Base-by-base conservation (phyloP, 768 basidiomycete species). In the Trametes meyenii region DNA sequence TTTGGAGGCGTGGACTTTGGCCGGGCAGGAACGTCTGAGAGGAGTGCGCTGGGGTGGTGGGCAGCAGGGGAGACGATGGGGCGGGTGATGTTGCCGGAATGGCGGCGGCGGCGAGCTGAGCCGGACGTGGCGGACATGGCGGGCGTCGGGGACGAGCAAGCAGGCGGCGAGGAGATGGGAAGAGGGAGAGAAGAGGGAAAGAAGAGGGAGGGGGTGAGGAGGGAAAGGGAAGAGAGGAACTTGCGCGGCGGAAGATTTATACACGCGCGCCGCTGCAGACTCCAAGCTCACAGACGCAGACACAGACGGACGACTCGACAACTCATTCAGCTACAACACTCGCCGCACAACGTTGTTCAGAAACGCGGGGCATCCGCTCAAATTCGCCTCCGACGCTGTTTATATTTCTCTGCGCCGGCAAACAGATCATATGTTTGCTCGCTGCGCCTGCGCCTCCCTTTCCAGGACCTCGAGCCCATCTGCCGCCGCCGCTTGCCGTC, bases 1-100 rank as follows among this genome's bases (percentile, higher is more conserved):
- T 85, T 77, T 10, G 77, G 80, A 2, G 89, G 89, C 0, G 89
- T 88, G 14, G 87, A 89, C 71, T 91, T 89, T 19, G 89, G 89
- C 19, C 89, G 81, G 3, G 86, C 88, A 7, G 85, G 86, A 6
- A 85, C 83, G 38, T 72, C 67, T 1, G 76, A 68, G 23, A 83
- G 66, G 7, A 64, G 60, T 46, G 59, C 23, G 42, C 73, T 70
- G n/a, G 57, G 63, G 61, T 55, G 61, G 62, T 67, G 54, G 66
- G 48, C 66, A 49, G 57, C 62, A 17, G 69, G 57, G 14, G 58
- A 56, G 45, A 66, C 55, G 42, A 66, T 57, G 43, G 69, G 70
- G 44, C 65, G 66, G 51, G 64, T 59, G 51, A 67, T 68, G 60
- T 63, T 75, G 66, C 71, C 77, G 62, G 76, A 84, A 50, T 89